These are phyloP conservation scores for Cryptococcus sp. DNA, from an alignment of 1,284 basidiomycete genomes.

Conservation along the genomic window DNA sequence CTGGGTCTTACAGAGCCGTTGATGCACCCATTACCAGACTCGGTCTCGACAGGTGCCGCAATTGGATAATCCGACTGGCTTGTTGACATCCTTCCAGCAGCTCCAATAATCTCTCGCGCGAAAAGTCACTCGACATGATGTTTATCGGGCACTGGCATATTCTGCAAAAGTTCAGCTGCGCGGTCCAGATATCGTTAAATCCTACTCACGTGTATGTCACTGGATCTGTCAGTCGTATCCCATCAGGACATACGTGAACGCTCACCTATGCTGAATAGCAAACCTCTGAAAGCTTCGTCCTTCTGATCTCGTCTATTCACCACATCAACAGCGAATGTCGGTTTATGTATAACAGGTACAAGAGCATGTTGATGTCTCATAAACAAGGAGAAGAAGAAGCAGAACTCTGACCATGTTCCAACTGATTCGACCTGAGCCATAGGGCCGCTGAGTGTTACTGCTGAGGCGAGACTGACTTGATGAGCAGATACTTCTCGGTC, in stretches of 20 bases:
- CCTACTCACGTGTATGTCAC: slow-evolving; percentile 19
- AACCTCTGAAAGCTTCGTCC: slow-evolving; percentile 25
- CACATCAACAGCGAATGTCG: slow-evolving; percentile 27
- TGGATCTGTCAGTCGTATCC: slow-evolving; percentile 1
- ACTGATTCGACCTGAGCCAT: slow-evolving; percentile 16
- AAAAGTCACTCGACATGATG: slow-evolving; percentile 16
- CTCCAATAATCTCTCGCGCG: slow-evolving; percentile 12
- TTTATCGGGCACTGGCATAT: slow-evolving; percentile 26
- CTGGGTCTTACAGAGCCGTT: slow-evolving; percentile 10
- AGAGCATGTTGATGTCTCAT: slow-evolving; percentile 28
- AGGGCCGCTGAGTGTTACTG: neutral
- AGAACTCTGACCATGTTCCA: slow-evolving; percentile 21
- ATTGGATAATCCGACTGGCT: slow-evolving; percentile 16
- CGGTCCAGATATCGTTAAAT: neutral
- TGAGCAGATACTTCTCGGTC: neutral
- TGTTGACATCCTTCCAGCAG: slow-evolving; percentile 19
- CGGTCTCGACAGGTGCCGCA: slow-evolving; percentile 14
- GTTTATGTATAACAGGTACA: slow-evolving; percentile 29
- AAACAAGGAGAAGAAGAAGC: slow-evolving; percentile 25
- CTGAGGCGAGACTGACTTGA: neutral
- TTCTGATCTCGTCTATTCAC: slow-evolving; percentile 19
- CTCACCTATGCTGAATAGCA: slow-evolving; percentile 25
- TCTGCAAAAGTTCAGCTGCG: slow-evolving; percentile 3
- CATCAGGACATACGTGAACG: neutral
- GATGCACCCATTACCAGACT: slow-evolving; percentile 14